phyloP scores from a whole-genome alignment of 2,329 filamentous ascomycete genomes.

The Botryotinia calthae region DNA sequence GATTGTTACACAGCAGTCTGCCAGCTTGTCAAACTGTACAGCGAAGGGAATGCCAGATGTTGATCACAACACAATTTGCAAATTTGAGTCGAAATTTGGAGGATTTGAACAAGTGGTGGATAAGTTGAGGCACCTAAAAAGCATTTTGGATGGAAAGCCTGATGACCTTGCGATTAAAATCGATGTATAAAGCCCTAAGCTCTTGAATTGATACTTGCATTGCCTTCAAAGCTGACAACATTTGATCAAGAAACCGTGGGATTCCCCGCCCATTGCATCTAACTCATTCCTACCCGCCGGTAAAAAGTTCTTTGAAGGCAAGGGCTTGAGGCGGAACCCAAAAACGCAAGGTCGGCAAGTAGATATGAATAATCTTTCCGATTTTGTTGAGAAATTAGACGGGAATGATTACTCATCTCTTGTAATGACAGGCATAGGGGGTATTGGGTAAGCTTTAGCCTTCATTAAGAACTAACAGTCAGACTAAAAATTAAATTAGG shows the following conservation, averaged over 20 bases:
- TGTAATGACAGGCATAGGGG: constrained; percentile 1
- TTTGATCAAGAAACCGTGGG: neutral
- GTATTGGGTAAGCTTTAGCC: constrained; percentile 4
- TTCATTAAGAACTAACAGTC: neutral
- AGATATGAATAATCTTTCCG: neutral
- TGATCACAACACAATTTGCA: constrained; percentile 7
- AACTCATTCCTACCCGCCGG: neutral
- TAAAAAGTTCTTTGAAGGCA: constrained; percentile 2
- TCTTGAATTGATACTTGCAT: neutral
- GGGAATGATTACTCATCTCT: neutral
- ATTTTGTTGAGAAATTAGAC: neutral
- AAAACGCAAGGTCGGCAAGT: neutral
- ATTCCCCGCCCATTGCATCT: neutral
- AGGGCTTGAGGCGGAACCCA: neutral
- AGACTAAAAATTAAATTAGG: neutral
- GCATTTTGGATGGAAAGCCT: neutral
- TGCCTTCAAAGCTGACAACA: neutral
- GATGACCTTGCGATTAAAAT: neutral
- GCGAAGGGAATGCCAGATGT: neutral
- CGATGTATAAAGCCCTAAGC: neutral
- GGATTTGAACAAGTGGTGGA: constrained; percentile 1
- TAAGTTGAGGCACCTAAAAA: neutral
- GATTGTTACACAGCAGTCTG: neutral
- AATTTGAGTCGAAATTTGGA: constrained; percentile 1
- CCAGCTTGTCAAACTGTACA: neutral